Evolutionary conservation across 331 rosid species (phyloP), one percentile per base, ranked within the genome.

Genomic region (Rosa hybrid): DNA sequence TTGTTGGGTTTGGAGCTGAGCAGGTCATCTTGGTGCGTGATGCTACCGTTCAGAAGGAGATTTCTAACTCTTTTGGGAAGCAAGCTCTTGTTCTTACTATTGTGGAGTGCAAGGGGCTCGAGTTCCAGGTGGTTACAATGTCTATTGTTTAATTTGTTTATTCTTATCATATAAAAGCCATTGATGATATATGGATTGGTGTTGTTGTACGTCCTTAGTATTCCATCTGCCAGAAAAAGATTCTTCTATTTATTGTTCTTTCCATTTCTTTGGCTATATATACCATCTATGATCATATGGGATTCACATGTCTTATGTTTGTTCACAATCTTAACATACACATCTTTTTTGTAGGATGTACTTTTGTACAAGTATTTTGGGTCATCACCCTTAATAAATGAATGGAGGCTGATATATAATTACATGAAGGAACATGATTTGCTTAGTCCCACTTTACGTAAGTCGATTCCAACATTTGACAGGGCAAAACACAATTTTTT

Each of bases 11-110:
- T 49, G 98, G 98, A 20, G 93, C 97, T 0, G 90, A 91, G 56
- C 97, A 93, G 73, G 94, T 91, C 17, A 87, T 91, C 54, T 86
- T 93, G 83, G 94, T 93, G 21, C 88, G 93, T 4, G 97, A 93
- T 74, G 90, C 82, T 74, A 16, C 9, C 16, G 73, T 79, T 16
- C 87, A 80, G 3, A 30, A 72, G 9, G 85, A 88, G 54, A 71
- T 93, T n/a, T 41, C 76, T 17, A 77, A 50, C 1, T 38, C 46
- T 45, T 84, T 84, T 17, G 92, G 91, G 53, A 89, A 87, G 60
- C 84, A 87, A 1, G 92, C 91, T 71, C 91, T 92, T 62, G 87
- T 92, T 51, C 83, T 92, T 56, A 88, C 96, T 3, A 83, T 91
- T 70, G 4, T 85, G 65, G 96, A 90, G 81, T 88, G 97, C 87